These are phyloP conservation scores for Naganishia cerealis DNA, from an alignment of 1,284 basidiomycete genomes.

Conservation along the genomic window DNA sequence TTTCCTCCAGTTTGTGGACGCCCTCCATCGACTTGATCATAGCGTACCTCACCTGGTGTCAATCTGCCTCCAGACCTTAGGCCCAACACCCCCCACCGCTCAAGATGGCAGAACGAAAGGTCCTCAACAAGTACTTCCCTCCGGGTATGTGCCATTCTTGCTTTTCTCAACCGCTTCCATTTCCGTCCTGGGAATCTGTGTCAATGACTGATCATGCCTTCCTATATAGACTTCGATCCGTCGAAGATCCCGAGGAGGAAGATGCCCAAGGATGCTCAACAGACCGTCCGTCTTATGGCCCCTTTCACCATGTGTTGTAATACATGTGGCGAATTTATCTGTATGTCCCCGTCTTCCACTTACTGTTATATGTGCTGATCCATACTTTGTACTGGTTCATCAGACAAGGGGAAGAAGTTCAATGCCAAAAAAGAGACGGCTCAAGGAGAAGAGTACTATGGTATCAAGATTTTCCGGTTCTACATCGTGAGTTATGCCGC, in stretches of 20 bases:
- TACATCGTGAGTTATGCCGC: slow-evolving; percentile 57
- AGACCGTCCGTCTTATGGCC: slow-evolving; percentile 97
- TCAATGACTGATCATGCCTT: slow-evolving; percentile 38
- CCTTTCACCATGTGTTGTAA: slow-evolving; percentile 97
- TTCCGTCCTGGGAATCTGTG: background rate
- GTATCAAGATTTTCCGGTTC: slow-evolving; percentile 72
- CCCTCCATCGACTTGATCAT: background rate
- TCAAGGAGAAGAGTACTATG: slow-evolving; percentile 93
- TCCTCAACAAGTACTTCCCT: slow-evolving; percentile 86
- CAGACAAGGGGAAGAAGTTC: slow-evolving; percentile 91
- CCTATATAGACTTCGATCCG: slow-evolving; percentile 85
- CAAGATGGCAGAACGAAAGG: slow-evolving; percentile 82
- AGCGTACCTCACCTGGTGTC: background rate
- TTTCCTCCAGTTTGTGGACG: background rate
- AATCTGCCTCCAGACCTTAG: background rate
- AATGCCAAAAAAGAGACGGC: slow-evolving; percentile 98
- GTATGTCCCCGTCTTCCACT: slow-evolving; percentile 55
- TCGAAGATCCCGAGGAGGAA: slow-evolving; percentile 89
- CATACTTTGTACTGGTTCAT: background rate
- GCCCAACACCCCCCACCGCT: background rate
- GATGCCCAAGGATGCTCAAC: slow-evolving; percentile 82
- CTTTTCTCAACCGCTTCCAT: background rate
- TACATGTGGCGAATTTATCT: slow-evolving; percentile 95
- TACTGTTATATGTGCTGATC: slow-evolving; percentile 1
- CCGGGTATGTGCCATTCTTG: slow-evolving; percentile 55